Base-by-base conservation (phyloP, 208 protist genomes). In the Leishmania martiniquensis region DNA sequence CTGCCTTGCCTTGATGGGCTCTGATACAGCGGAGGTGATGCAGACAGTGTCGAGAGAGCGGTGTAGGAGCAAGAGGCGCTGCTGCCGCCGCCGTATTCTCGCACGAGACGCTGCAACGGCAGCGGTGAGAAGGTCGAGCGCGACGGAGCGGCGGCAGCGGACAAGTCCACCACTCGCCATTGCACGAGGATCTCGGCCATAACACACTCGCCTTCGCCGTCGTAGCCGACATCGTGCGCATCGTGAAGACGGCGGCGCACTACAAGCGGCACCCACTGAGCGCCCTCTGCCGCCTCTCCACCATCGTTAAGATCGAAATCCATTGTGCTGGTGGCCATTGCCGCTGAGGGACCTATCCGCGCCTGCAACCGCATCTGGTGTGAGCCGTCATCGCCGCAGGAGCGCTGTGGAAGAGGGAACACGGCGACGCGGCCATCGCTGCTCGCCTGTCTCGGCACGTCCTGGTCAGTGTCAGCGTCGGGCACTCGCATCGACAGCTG, bases 181-280 rank as follows among this genome's bases (percentile, higher is more conserved):
- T 66, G 80, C 29, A 79, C 29, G 3, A 78, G 74, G 29, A 83
- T 17, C 80, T 83, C 74, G 5, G 69, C 74, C 22, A 72, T 59
- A 9, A 79, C 74, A 29, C 25, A 49, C 32, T 65, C 67, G 37
- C 65, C 67, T 6, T 44, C 29, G 44, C 12, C 42, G 20, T 42
- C 37, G 55, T 66, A 52, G 5, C 6, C 71, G 54, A 25, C 70
- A 39, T 4, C 49, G 32, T 54, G 12, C 39, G 0, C 13, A 37
- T 32, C 52, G 44, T 44, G 10, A 62, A 1, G 29, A 42, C 25
- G 29, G 12, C 47, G 57, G 4, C 74, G 20, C 32, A 42, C 17
- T 10, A 79, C 6, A 20, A 83, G 80, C 12, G 80, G 74, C 34
- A 83, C 59, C 80, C 80, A 83, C 68, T 83, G 80, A 25, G 80